Evolutionary conservation across 305 asterid genomes (phyloP).

Genomic region (Fraxinus latifolia): DNA sequence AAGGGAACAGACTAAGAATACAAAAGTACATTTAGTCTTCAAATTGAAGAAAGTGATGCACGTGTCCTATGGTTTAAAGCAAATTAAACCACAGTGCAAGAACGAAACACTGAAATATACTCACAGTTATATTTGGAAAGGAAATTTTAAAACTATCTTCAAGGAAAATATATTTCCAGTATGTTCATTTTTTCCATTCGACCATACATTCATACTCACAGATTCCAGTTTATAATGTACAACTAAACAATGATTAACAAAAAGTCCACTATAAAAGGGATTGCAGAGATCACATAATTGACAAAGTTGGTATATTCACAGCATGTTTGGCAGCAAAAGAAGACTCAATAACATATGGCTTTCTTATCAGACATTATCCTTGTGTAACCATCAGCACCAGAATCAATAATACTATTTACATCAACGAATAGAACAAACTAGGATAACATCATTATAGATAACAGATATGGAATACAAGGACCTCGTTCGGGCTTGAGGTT

Average conservation of each 20-base stretch:
- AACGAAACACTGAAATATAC: neutral
- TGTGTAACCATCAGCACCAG: conserved; percentile 1
- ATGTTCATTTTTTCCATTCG: neutral
- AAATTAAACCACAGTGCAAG: conserved; percentile 11
- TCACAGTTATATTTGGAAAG: neutral
- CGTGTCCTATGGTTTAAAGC: neutral
- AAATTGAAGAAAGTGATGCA: conserved; percentile 10
- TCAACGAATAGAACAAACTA: neutral
- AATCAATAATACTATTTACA: neutral
- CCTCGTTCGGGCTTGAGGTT: neutral
- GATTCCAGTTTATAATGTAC: neutral
- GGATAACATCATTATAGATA: neutral
- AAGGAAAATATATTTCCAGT: neutral
- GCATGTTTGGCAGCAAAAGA: neutral
- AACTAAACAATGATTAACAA: neutral
- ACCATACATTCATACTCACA: neutral
- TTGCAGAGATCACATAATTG: neutral
- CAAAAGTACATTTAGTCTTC: conserved; percentile 11
- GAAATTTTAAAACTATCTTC: conserved; percentile 1
- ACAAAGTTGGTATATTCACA: neutral
- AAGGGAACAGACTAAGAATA: conserved; percentile 8
- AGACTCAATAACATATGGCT: neutral
- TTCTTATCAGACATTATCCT: neutral
- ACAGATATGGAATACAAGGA: neutral
- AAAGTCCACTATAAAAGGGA: neutral